Percentiles rank a stretch among this genome's conserved stretches.
Conservation (phyloP, 208 protist species). For the Leishmania tropica region DNA sequence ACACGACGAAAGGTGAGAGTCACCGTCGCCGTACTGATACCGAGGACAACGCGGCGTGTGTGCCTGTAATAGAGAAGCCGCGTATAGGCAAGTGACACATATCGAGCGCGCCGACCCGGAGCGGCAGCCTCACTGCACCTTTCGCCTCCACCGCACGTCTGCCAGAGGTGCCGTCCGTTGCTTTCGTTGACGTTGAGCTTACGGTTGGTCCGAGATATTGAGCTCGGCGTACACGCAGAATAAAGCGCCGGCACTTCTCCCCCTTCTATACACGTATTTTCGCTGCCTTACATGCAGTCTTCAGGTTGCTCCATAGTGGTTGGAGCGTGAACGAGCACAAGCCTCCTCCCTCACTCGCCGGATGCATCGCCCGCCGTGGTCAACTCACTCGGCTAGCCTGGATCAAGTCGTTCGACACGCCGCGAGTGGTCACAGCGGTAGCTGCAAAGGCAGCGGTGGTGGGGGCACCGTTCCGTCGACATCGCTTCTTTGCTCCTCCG, state of each 20-base stretch:
- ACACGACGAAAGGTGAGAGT: not conserved
- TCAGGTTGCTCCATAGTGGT: not conserved
- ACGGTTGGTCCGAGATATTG: not conserved
- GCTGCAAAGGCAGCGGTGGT: not conserved
- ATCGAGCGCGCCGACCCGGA: not conserved
- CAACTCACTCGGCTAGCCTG: slow-evolving; percentile 9
- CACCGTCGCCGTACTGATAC: not conserved
- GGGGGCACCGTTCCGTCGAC: not conserved
- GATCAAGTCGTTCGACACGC: slow-evolving; percentile 21
- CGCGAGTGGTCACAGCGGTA: too few relatives aligned
- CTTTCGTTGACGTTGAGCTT: not conserved
- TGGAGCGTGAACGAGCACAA: slow-evolving; percentile 6
- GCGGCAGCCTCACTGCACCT: not conserved
- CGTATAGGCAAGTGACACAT: not conserved
- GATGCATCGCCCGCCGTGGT: slow-evolving; percentile 5
- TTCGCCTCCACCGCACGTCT: not conserved
- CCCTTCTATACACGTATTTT: not conserved
- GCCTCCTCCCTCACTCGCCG: not conserved
- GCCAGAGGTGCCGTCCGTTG: not conserved
- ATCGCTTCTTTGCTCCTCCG: slow-evolving; percentile 2
- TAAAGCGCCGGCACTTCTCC: not conserved
- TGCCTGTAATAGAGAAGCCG: not conserved
- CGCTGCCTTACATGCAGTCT: not conserved
- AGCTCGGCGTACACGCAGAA: not conserved
- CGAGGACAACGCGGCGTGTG: not conserved